Evolutionary conservation across 495 filamentous ascomycete genomes (phyloP).

Genomic region (Tuber aestivum): DNA sequence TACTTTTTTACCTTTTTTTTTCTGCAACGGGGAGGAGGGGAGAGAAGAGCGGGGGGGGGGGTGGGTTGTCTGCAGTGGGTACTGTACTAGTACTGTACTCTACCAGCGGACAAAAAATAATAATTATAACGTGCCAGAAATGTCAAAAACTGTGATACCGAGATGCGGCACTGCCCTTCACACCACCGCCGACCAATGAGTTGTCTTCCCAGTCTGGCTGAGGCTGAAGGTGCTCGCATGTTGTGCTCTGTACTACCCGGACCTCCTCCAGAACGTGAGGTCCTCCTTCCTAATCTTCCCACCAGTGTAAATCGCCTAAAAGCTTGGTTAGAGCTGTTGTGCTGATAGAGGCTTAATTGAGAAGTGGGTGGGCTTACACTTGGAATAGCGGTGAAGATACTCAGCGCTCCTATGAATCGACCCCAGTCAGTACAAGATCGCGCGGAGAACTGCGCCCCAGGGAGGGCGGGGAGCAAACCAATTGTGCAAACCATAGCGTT

Average conservation of each 20-base stretch:
- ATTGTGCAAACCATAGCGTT: conserved; percentile 55
- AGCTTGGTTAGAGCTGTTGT: not conserved
- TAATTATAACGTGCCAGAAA: not conserved
- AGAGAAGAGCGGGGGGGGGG: not conserved
- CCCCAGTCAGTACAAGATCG: conserved; percentile 7
- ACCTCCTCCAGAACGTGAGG: conserved; percentile 11
- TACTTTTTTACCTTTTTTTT: not conserved
- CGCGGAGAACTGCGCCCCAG: not conserved
- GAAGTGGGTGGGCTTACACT: conserved; percentile 20
- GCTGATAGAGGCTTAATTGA: not conserved
- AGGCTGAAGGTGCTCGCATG: not conserved
- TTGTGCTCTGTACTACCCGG: not conserved
- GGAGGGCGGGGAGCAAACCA: conserved; percentile 33
- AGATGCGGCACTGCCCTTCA: not conserved
- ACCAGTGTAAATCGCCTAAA: conserved; percentile 31
- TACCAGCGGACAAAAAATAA: too few relatives aligned
- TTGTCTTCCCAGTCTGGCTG: not conserved
- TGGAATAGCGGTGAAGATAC: conserved; percentile 23
- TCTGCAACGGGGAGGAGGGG: not conserved
- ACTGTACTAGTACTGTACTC: too few relatives aligned
- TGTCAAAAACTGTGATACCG: not conserved
- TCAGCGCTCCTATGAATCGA: conserved; percentile 15
- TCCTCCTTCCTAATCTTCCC: conserved; percentile 25
- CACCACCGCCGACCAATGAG: not conserved
- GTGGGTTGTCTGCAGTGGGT: not conserved